Evolutionary conservation across 2,329 filamentous ascomycete genomes (phyloP).

Genomic region (Apiospora rasikravindrae): DNA sequence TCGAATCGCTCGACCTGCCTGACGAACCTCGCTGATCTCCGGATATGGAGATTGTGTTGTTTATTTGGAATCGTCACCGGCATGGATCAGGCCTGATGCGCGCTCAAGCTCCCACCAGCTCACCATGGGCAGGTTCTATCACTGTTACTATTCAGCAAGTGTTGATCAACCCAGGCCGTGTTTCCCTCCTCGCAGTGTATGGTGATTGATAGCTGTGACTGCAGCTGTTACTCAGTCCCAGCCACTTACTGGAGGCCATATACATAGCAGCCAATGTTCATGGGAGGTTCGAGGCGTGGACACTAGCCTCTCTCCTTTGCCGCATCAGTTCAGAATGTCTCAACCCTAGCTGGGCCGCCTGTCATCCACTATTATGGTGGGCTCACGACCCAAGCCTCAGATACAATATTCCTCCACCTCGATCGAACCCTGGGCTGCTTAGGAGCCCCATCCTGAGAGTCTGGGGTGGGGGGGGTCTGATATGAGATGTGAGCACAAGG

Average conservation of each 20-base stretch:
- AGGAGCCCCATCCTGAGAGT: constrained; percentile 7
- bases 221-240: background rate
- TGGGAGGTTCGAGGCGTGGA: constrained; percentile 12
- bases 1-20: background rate
- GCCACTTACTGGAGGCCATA: background rate
- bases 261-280: background rate
- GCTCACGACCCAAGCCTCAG: constrained; percentile 4
- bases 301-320: constrained; percentile 17
- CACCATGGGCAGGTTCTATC: background rate
- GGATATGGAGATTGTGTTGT: constrained; percentile 1
- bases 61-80: constrained; percentile 9
- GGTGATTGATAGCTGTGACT: background rate
- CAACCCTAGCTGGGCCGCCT: constrained; percentile 16
- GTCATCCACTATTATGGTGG: constrained; percentile 6
- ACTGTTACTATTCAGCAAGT: background rate
- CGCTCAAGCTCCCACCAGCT: background rate
- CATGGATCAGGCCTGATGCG: background rate
- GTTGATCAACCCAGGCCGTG: background rate
- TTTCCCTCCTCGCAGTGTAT: background rate
- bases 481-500: constrained; percentile 18
- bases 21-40: background rate
- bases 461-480: constrained; percentile 18
- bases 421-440: constrained; percentile 12
- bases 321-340: constrained; percentile 18
- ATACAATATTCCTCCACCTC: constrained; percentile 9